A percentile compares a stretch with the other conserved stretches of the same genome.
These are phyloP conservation scores for Sporothrix sp. DNA, from an alignment of 2,329 filamentous ascomycete genomes.

Conservation along the genomic window DNA sequence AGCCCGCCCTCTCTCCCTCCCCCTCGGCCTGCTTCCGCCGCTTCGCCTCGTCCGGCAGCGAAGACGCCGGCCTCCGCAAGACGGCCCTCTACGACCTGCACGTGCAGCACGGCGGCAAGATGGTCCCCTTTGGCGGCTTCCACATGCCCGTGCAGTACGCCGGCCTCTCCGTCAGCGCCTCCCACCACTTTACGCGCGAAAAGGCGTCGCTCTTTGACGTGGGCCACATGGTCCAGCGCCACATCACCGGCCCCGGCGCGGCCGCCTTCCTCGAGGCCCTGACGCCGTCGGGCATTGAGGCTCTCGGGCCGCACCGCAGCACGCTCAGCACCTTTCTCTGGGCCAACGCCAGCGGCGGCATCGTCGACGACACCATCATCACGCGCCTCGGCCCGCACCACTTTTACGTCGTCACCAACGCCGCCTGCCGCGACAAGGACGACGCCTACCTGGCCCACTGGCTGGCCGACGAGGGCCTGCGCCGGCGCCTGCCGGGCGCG, in stretches of 20 bases:
- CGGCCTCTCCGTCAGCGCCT: slow-evolving; percentile 66
- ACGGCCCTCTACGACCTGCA: slow-evolving; percentile 30
- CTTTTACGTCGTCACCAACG: slow-evolving; percentile 95
- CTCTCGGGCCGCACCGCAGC: slow-evolving; percentile 57
- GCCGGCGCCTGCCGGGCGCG: slow-evolving; percentile 19
- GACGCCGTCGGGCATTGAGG: slow-evolving; percentile 64
- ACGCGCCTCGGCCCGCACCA: slow-evolving; percentile 63
- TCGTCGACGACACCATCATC: slow-evolving; percentile 89
- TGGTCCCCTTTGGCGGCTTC: slow-evolving; percentile 93
- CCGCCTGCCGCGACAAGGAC: slow-evolving; percentile 84
- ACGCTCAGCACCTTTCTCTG: slow-evolving; percentile 79
- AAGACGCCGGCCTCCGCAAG: slow-evolving; percentile 20
- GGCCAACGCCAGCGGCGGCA: slow-evolving; percentile 65
- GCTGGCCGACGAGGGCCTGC: slow-evolving; percentile 45
- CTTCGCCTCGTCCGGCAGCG: slow-evolving; percentile 4
- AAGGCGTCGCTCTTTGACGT: slow-evolving; percentile 93
- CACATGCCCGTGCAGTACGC: slow-evolving; percentile 88
- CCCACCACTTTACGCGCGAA: slow-evolving; percentile 80
- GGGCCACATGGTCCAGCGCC: slow-evolving; percentile 91
- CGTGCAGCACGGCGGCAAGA: slow-evolving; percentile 69
- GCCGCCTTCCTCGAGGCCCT: slow-evolving; percentile 72
- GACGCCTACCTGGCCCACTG: slow-evolving; percentile 63
- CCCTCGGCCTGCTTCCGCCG: not conserved
- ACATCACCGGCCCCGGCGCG: slow-evolving; percentile 71
- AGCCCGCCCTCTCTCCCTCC: not conserved